phyloP scores from a whole-genome alignment of 495 filamentous ascomycete genomes.

The Aspergillus sclerotiicarbonarius region DNA sequence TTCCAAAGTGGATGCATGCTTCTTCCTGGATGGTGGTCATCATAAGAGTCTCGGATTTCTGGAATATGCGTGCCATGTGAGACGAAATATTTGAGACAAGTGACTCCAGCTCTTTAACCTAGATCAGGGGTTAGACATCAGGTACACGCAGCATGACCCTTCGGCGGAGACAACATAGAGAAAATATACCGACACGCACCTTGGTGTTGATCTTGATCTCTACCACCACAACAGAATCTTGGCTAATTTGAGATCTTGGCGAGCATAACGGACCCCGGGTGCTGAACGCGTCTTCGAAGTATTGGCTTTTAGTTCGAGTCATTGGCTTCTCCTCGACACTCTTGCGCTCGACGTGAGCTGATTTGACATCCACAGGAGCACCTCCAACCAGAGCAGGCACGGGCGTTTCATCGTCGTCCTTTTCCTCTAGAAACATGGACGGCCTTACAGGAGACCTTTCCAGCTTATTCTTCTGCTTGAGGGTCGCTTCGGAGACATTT shows the following conservation, averaged over 20 bases:
- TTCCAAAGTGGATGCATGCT: constrained; percentile 72
- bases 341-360: constrained; percentile 11
- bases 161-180: not conserved
- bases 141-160: not conserved
- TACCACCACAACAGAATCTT: constrained; percentile 70
- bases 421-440: constrained; percentile 28
- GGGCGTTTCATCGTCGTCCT: constrained; percentile 26
- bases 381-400: constrained; percentile 10
- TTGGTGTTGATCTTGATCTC: constrained; percentile 84
- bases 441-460: constrained; percentile 17
- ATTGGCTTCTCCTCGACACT: constrained; percentile 23
- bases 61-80: constrained; percentile 69
- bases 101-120: constrained; percentile 37
- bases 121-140: not conserved
- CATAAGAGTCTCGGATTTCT: constrained; percentile 66
- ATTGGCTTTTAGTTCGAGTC: constrained; percentile 43
- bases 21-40: constrained; percentile 71
- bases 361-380: constrained; percentile 15
- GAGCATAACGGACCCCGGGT: constrained; percentile 50
- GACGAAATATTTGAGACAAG: constrained; percentile 69
- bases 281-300: constrained; percentile 61
- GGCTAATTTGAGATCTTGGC: constrained; percentile 56
- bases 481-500: constrained; percentile 15
- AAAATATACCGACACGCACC: constrained; percentile 47
- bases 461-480: constrained; percentile 18